Evolutionary conservation across 2,329 filamentous ascomycete species (phyloP).

Genomic region (Coniochaeta pulveracea): DNA sequence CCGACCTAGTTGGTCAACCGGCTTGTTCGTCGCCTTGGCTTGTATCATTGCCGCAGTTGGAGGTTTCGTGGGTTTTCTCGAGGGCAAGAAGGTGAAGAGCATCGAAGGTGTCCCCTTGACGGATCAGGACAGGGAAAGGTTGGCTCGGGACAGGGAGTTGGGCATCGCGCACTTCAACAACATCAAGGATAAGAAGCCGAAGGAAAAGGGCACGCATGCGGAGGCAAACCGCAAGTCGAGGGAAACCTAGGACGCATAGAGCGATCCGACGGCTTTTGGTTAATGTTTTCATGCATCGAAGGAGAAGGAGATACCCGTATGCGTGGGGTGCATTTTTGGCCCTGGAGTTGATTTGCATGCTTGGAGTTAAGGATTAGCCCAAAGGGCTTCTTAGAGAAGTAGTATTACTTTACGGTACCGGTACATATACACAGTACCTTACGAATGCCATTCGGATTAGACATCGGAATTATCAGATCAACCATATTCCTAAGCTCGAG

Average conservation of each 20-base stretch:
- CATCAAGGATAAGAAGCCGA: conserved; percentile 37
- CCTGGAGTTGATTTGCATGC: too few relatives aligned
- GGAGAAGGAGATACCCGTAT: too few relatives aligned
- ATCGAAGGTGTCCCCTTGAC: conserved; percentile 60
- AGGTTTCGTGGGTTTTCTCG: conserved; percentile 58
- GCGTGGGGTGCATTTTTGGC: too few relatives aligned
- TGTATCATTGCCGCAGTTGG: conserved; percentile 58
- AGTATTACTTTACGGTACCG: too few relatives aligned
- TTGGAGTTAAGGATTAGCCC: too few relatives aligned
- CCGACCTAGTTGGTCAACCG: conserved; percentile 70
- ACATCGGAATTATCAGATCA: too few relatives aligned
- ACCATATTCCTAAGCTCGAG: too few relatives aligned
- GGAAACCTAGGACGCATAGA: conserved; percentile 1
- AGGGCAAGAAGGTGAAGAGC: conserved; percentile 60
- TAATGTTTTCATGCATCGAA: too few relatives aligned
- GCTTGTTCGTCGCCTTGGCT: conserved; percentile 64
- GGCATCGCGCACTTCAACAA: conserved; percentile 51
- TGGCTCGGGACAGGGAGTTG: conserved; percentile 39
- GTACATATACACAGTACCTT: too few relatives aligned
- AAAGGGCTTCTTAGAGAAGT: too few relatives aligned
- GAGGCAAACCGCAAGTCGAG: conserved; percentile 13
- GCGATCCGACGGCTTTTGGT: too few relatives aligned
- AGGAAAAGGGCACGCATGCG: conserved; percentile 21
- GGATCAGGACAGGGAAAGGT: conserved; percentile 37
- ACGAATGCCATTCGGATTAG: too few relatives aligned